Base-by-base conservation (phyloP, 1,139 yeast species). In the Hyphopichia burtonii region DNA sequence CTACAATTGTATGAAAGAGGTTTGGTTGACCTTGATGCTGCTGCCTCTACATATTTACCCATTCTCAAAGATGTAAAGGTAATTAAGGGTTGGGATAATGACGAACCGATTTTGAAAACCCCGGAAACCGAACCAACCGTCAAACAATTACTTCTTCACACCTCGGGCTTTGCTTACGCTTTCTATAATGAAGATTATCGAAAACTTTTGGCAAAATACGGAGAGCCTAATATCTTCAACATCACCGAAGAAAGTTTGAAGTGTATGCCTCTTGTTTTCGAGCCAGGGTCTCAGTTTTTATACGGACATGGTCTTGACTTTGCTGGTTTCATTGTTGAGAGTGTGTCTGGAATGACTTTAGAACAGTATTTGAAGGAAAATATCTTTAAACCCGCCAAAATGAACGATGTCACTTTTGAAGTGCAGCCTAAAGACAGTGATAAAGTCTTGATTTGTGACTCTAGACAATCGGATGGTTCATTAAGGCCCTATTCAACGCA, bases 1-100 rank as follows among this genome's bases (percentile, higher is more conserved):
- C 44, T 57, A 11, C 51, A 50, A 18, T 48, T 59, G 22, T 40
- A 45, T 39, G 62, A 56, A 18, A 47, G 45, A n/a, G 57, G 55
- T 1, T 23, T 41, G 28, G 36, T 59, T n/a, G 55, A 49, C n/a
- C 42, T 57, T 33, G 59, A 56, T 36, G 50, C 36, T 3, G 57
- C 59, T 2, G 61, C 55, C 9, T 50, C 53, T 31, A 42, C 43
- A 12, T 55, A 56, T 42, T 45, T 45, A 25, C 61, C 54, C 4
- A 44, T 28, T 35, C 45, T 55, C 31, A 50, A 35, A 20, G 53
- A 50, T 12, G 42, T 47, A 33, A 49, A 48, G 8, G 41, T 48
- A 12, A 41, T 48, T 31, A 51, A 40, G 38, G 55, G 39, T 14
- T 48, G 36, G 31, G 44, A 46, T 39, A 42, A 57, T 52, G 22